A percentile compares a stretch with the other conserved stretches of the same genome.
Conservation (phyloP, 805 yeast genomes). For the Metschnikowia proteae region DNA sequence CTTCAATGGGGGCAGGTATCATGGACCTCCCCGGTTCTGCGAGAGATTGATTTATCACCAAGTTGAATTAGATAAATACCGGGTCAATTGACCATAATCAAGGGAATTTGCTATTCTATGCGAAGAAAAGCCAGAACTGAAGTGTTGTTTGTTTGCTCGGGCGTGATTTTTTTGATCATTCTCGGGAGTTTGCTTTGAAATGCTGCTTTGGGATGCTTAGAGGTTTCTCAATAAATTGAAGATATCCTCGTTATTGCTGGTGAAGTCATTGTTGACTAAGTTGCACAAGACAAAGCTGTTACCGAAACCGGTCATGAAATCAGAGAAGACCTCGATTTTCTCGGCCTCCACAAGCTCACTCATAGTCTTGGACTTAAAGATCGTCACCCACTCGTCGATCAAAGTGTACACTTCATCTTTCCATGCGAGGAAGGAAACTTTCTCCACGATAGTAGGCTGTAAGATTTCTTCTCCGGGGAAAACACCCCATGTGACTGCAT, state of each 20-base stretch:
- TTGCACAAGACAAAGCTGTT: slow-evolving; percentile 72
- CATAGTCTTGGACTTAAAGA: slow-evolving; percentile 38
- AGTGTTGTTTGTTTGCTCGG: neutral
- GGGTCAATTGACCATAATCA: slow-evolving; percentile 13
- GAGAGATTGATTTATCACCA: slow-evolving; percentile 23
- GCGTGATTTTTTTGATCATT: neutral
- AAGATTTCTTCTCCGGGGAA: slow-evolving; percentile 87
- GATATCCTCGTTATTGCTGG: slow-evolving; percentile 52
- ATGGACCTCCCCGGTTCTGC: neutral
- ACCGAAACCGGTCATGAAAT: slow-evolving; percentile 46
- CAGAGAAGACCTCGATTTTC: slow-evolving; percentile 29
- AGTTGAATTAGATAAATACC: slow-evolving; percentile 22
- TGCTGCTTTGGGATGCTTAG: slow-evolving; percentile 2
- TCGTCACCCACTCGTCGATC: slow-evolving; percentile 72
- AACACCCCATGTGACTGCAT: slow-evolving; percentile 98
- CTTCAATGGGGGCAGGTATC: neutral
- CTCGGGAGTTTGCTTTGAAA: neutral
- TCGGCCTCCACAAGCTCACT: slow-evolving; percentile 30
- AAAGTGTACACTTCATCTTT: slow-evolving; percentile 90
- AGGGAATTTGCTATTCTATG: slow-evolving; percentile 8
- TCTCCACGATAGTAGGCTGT: slow-evolving; percentile 95
- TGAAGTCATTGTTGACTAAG: slow-evolving; percentile 83
- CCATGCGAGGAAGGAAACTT: slow-evolving; percentile 91
- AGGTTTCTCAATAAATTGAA: slow-evolving; percentile 47
- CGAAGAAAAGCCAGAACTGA: slow-evolving; percentile 1